These are phyloP conservation scores for Protomyces pachydermus DNA, from an alignment of 1,139 yeast genomes.

Conservation along the genomic window DNA sequence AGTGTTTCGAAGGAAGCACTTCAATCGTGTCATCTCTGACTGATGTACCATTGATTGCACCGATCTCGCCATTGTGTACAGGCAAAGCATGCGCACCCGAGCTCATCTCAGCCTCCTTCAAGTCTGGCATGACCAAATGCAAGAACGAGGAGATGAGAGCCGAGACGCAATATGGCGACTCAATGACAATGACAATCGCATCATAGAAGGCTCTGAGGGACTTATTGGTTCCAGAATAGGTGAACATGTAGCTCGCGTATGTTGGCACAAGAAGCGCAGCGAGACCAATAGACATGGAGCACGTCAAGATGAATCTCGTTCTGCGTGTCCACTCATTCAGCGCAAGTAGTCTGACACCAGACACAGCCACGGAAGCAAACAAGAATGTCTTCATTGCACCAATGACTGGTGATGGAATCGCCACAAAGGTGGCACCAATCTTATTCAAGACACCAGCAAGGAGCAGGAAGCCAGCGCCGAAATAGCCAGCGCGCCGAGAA, in stretches of 20 bases:
- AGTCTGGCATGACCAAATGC: slow-evolving; percentile 69
- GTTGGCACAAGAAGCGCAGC: slow-evolving; percentile 69
- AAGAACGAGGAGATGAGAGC: slow-evolving; percentile 71
- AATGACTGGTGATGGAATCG: slow-evolving; percentile 77
- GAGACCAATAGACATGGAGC: slow-evolving; percentile 68
- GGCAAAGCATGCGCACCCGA: background rate
- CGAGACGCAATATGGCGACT: slow-evolving; percentile 79
- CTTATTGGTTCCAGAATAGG: slow-evolving; percentile 63
- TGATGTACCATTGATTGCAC: no score
- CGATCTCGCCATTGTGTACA: background rate
- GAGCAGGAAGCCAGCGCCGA: slow-evolving; percentile 77
- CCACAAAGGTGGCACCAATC: slow-evolving; percentile 80
- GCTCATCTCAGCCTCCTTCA: slow-evolving; percentile 48
- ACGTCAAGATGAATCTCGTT: slow-evolving; percentile 77
- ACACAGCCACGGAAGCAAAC: slow-evolving; percentile 81
- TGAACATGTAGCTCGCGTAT: slow-evolving; percentile 74
- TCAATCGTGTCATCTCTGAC: no score
- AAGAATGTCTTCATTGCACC: slow-evolving; percentile 93
- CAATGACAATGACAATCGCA: slow-evolving; percentile 78
- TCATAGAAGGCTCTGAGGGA: slow-evolving; percentile 65
- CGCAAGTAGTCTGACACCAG: slow-evolving; percentile 77
- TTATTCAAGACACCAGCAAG: slow-evolving; percentile 84
- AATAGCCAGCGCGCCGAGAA: slow-evolving; percentile 75
- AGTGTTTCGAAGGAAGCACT: no score
- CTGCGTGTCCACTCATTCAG: slow-evolving; percentile 71